These are phyloP conservation scores for Marasmius fiardii DNA, from an alignment of 1,284 basidiomycete genomes.

Conservation along the genomic window DNA sequence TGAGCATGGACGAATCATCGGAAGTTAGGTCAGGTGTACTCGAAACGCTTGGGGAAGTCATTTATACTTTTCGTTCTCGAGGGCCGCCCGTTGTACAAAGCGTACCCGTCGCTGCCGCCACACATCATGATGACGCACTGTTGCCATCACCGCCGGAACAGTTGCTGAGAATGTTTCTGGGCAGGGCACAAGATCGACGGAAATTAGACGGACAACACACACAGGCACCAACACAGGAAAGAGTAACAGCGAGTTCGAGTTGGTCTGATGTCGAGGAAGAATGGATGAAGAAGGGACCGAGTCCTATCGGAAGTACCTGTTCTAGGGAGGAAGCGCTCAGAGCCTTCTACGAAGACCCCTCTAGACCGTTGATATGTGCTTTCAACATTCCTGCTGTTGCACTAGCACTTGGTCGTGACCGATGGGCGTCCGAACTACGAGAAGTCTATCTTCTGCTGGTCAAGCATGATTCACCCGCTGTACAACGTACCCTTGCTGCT, in stretches of 20 bases:
- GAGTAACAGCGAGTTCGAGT: neutral
- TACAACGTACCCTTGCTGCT: constrained; percentile 79
- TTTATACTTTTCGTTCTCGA: constrained; percentile 71
- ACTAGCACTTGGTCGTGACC: constrained; percentile 72
- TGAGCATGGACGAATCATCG: constrained; percentile 67
- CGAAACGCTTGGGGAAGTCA: constrained; percentile 89
- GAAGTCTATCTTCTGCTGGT: constrained; percentile 68
- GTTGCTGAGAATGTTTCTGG: constrained; percentile 77
- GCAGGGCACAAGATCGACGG: constrained; percentile 40
- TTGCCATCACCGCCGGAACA: constrained; percentile 85
- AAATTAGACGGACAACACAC: constrained; percentile 33
- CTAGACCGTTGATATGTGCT: constrained; percentile 84
- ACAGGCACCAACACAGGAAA: neutral
- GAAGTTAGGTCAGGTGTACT: constrained; percentile 81
- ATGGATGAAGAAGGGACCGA: constrained; percentile 11
- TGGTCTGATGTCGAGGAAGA: constrained; percentile 8
- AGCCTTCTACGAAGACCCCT: constrained; percentile 51
- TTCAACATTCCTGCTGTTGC: constrained; percentile 95
- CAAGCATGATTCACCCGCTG: constrained; percentile 54
- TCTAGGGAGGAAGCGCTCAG: constrained; percentile 28
- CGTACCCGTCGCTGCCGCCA: too few relatives aligned
- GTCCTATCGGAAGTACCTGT: constrained; percentile 2
- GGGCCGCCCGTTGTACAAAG: constrained; percentile 2
- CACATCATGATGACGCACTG: constrained; percentile 51
- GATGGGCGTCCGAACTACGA: constrained; percentile 75